Evolutionary conservation across 371 early-diverging fungal genomes (phyloP).

Genomic region (Phascolomyces articulosus): DNA sequence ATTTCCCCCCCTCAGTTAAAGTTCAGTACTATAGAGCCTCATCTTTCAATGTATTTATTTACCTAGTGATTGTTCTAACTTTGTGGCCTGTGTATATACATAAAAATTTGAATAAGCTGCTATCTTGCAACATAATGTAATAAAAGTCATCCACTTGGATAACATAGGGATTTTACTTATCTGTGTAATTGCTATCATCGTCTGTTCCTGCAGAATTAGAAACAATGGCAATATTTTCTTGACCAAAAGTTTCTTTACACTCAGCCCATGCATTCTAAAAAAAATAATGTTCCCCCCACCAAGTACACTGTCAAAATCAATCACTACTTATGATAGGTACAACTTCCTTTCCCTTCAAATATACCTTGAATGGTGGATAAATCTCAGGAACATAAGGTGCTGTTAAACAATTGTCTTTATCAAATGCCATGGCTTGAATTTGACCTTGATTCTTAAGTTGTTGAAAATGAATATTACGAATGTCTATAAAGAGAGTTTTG

Average conservation of each 20-base stretch:
- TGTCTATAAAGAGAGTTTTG: conserved; percentile 52
- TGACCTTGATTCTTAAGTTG: conserved; percentile 57
- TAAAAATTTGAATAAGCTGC: background rate
- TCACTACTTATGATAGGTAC: too few relatives aligned
- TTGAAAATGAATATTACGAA: conserved; percentile 69
- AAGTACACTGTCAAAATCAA: too few relatives aligned
- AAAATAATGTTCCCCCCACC: too few relatives aligned
- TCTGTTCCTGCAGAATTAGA: conserved; percentile 93
- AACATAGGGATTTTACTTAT: too few relatives aligned
- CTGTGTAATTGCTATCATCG: conserved; percentile 68
- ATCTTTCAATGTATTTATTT: background rate
- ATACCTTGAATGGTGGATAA: conserved; percentile 75
- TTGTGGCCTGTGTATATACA: conserved; percentile 37
- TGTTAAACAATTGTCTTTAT: conserved; percentile 95
- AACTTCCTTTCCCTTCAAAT: too few relatives aligned
- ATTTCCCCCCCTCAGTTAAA: background rate
- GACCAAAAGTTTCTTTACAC: conserved; percentile 68
- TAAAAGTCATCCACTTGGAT: too few relatives aligned
- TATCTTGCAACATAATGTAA: too few relatives aligned
- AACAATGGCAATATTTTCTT: conserved; percentile 72
- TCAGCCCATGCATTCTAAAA: conserved; percentile 71
- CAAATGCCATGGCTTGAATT: conserved; percentile 78
- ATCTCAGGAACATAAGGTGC: conserved; percentile 77
- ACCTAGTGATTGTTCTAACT: conserved; percentile 44
- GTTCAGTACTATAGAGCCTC: background rate